Evolutionary conservation across 768 basidiomycete genomes (phyloP), one percentile per base, ranked within the genome.

Genomic region (Lactarius sp.): DNA sequence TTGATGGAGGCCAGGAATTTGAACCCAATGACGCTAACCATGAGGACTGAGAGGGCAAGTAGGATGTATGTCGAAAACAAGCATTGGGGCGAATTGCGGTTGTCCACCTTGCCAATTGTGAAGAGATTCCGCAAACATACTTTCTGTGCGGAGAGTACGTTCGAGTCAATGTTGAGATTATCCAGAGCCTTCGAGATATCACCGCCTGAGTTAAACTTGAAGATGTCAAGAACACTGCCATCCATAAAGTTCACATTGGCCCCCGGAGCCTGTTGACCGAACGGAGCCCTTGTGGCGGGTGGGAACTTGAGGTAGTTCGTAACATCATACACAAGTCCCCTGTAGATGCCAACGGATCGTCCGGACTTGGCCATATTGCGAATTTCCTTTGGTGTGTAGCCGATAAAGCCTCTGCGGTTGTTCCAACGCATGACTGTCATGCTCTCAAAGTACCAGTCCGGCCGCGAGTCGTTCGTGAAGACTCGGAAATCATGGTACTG

Each of bases 401-500:
- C 96, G 56, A 96, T 71, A 72, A 95, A 98, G 0, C 97, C 97
- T 46, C 86, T 83, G 44, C 96, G 90, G 69, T 85, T 85, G 58
- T 85, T 87, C 79, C 88, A 97, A 7, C 97, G 90, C 88, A 99
- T 88, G 71, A 83, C 74, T 3, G 91, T 90, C 97, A 99, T 98
- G 63, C 79, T 80, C 76, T 98, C 90, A 68, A 90, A 94, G 74
- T 98, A 99, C 97, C 97, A 99, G 72, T 99, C 97, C 0, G 97
- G 96, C 9, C 97, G 85, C 0, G 89, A 88, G 71, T 98, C 96
- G 63, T 86, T 89, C 41, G 87, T 88, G 71, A 80, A 86, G 0
- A 87, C 87, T 18, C 96, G 90, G 84, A 99, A 99, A 73, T 99
- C 96, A 73, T 98, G 97, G 73, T 98, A 99, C 69, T 85, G 79